Base-by-base conservation (phyloP, 441 rosid species). In the Capsella rubella region DNA sequence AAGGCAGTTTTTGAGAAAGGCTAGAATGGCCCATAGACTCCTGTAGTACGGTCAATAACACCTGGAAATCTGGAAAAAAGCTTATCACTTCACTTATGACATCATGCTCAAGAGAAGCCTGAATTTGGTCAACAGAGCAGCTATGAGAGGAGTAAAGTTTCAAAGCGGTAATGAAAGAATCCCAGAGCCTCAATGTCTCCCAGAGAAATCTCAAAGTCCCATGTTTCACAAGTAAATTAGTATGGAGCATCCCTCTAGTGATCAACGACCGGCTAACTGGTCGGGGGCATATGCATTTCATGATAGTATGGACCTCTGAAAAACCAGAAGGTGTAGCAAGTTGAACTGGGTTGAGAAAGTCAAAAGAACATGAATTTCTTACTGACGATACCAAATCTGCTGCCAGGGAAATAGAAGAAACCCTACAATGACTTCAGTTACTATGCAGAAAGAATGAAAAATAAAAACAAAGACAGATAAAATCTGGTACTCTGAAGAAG, bases 231-330 rank as follows among this genome's bases (percentile, higher is more conserved):
- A 90, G 83, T 78, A 85, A 80, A 78, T 93, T 88, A 47, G 89
- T 82, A 81, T 93, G 94, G 73, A 89, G 99, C 84, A 95, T 79
- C 72, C 99, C 97, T 86, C 84, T 91, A 64, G 81, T 93, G 85
- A 91, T 83, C 34, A 82, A 82, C 9, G 94, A 81, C 74, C 97
- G 86, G 82, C 90, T 81, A 69, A 91, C 86, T 68, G 94, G 80
- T 50, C 86, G 87, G 57, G 97, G 93, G 80, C 90, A 84, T 72
- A 88, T 82, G 84, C 95, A 87, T 61, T 76, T 89, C 79, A 87
- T 77, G 79, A 93, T 68, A 76, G 74, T 83, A 80, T 89, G 91
- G 82, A 91, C 77, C n/a, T 84, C 88, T 14, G 54, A 68, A 68
- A 79, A 76, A 75, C 77, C 79, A 62, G 87, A 60, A 75, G 80